Conservation (phyloP, 1,139 yeast genomes). For the Pichia cactophila region DNA sequence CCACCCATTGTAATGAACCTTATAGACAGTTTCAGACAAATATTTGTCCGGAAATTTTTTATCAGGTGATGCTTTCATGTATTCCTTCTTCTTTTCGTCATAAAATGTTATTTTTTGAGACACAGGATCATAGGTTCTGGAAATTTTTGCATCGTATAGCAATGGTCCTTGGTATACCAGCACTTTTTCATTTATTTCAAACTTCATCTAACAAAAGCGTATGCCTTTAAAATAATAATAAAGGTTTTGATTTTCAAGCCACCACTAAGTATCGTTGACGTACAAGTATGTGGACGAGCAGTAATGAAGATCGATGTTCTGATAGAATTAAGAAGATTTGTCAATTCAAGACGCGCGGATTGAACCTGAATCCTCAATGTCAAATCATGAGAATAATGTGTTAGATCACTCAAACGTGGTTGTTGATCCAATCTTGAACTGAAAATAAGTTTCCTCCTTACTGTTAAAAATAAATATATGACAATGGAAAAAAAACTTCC, state of each 20-base stretch:
- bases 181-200: conserved; percentile 16
- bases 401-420: neutral
- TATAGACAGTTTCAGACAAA: conserved; percentile 41
- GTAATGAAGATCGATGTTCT: too few relatives aligned
- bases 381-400: too few relatives aligned
- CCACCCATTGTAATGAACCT: conserved; percentile 93
- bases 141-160: conserved; percentile 79
- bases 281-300: too few relatives aligned
- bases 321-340: too few relatives aligned
- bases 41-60: conserved; percentile 42
- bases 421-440: neutral
- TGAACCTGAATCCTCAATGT: too few relatives aligned
- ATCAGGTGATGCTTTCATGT: conserved; percentile 17
- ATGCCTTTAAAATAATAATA: neutral
- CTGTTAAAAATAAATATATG: too few relatives aligned
- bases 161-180: conserved; percentile 89
- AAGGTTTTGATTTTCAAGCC: neutral
- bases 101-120: conserved; percentile 33
- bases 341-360: neutral
- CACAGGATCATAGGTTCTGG: conserved; percentile 55
- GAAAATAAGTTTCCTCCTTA: too few relatives aligned
- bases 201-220: neutral
- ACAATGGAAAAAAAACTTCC: conserved; percentile 4
- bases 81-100: conserved; percentile 28
- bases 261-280: neutral